Percentiles rank a stretch among this genome's conserved stretches.
These are phyloP conservation scores for Xanthoceras sorbifolium DNA, from an alignment of 345 rosid genomes.

Conservation along the genomic window DNA sequence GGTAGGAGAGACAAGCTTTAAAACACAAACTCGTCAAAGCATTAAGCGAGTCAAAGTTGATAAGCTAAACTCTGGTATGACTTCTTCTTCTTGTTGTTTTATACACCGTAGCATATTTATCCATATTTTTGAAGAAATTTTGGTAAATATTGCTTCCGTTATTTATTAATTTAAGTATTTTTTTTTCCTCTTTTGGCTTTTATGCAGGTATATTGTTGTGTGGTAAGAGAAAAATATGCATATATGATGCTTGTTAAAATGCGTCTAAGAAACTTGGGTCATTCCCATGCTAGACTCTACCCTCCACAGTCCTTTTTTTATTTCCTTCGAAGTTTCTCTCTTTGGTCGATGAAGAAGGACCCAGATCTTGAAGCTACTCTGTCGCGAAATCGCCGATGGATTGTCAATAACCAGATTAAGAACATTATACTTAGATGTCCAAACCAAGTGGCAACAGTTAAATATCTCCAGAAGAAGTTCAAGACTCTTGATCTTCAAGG, in stretches of 20 bases:
- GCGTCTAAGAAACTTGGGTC: background rate
- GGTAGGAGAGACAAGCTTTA: no score
- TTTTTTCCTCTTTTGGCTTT: background rate
- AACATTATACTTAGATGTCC: conserved; percentile 79
- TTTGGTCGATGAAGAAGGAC: conserved; percentile 92
- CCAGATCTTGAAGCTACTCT: conserved; percentile 82
- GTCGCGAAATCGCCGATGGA: conserved; percentile 84
- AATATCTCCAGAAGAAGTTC: conserved; percentile 82
- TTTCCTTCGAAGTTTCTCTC: conserved; percentile 58
- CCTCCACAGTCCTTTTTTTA: conserved; percentile 20
- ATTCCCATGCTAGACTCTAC: conserved; percentile 11
- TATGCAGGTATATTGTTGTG: conserved; percentile 1
- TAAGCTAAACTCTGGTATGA: background rate
- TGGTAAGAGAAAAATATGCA: background rate
- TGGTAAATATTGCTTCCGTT: background rate
- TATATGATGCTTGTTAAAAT: conserved; percentile 16
- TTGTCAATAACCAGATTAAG: conserved; percentile 83
- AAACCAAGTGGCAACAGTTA: conserved; percentile 55
- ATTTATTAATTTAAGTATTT: background rate
- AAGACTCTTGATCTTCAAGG: conserved; percentile 95
- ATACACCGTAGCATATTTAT: no score
- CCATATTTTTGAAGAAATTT: background rate
- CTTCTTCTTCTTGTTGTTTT: background rate
- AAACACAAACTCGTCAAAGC: no score
- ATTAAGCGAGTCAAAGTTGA: no score